Base-by-base conservation (phyloP, 176 grass and related monocot species). In the Aegilops sharonensis region DNA sequence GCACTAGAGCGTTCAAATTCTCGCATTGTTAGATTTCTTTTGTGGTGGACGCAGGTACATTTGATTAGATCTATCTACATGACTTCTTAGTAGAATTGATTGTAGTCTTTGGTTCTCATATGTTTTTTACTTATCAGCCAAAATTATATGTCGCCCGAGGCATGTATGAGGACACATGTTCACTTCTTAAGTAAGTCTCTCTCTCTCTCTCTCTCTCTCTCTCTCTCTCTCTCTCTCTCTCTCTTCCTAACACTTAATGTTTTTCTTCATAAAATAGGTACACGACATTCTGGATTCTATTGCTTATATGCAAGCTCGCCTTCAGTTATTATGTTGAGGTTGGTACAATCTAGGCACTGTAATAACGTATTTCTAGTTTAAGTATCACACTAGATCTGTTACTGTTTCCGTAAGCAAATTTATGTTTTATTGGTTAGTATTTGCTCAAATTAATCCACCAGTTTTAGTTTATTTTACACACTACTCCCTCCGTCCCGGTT, bases 251-350 rank as follows among this genome's bases (percentile, higher is more conserved):
- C 36, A 64, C 20, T 66, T 13, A 21, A 21, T 52, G 14, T 13
- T 80, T 57, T 47, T 90, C 6, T 86, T 72, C 15, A 63, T 82
- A 70, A 86, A 84, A 70, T 63, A 98, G 97, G 82, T 99, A 99
- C 72, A 96, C 92, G n/a, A 79, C 87, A 40, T 99, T 99, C 85
- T 96, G 97, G 97, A 96, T 94, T 87, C 72, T 99, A 24, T 90
- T 99, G 92, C 97, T 99, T 62, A 91, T 96, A 88, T 92, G 97
- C 92, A 99, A 99, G 85, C 87, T 99, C 30, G 68, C 92, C 59
- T 99, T 99, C 87, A 99, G 97, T 81, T 99, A 89, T 85, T 96
- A 99, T 91, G 97, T 95, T 80, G 97, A 99, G 97, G 97, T 99
- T 81, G 5, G 77, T 77, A 81, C 34, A 76, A 79, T 69, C 65